Evolutionary conservation across 2,329 filamentous ascomycete genomes (phyloP).

Genomic region (Colletotrichum ledebouriae): DNA sequence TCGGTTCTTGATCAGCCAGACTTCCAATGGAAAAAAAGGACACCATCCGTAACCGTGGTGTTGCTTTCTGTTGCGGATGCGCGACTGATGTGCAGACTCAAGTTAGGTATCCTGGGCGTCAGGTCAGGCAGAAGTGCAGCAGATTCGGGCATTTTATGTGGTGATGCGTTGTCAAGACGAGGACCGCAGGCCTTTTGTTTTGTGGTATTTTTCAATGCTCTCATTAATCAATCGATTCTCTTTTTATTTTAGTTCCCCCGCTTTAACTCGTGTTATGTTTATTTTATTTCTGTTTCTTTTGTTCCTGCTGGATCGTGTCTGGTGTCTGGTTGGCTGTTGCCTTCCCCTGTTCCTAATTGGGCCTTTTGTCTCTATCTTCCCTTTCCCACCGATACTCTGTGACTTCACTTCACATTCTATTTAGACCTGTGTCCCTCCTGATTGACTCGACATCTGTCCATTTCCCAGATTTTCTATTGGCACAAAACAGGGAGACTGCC

Average conservation of each 20-base stretch:
- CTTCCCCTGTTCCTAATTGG: constrained; percentile 8
- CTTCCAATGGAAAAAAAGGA: neutral
- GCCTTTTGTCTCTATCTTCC: constrained; percentile 1
- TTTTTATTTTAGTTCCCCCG: constrained; percentile 13
- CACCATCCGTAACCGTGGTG: constrained; percentile 9
- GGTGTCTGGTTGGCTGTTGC: constrained; percentile 7
- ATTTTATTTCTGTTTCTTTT: constrained; percentile 16
- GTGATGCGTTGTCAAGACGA: constrained; percentile 66
- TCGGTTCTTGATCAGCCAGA: constrained; percentile 9
- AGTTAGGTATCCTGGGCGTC: constrained; percentile 40
- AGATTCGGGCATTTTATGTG: constrained; percentile 58
- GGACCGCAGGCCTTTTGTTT: neutral
- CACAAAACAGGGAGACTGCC: constrained; percentile 26
- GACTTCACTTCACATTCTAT: neutral
- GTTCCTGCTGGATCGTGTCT: constrained; percentile 4
- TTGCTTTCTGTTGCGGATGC: constrained; percentile 19
- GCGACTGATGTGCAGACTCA: constrained; percentile 7
- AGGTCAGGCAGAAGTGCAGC: constrained; percentile 63
- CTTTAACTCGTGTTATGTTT: constrained; percentile 2
- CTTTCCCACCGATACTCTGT: constrained; percentile 4
- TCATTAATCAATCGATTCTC: constrained; percentile 31
- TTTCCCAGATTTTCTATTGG: constrained; percentile 33
- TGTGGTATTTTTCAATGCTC: constrained; percentile 40
- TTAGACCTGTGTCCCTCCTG: constrained; percentile 3
- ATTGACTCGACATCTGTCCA: constrained; percentile 32